Conservation (phyloP, 805 yeast species). For the Metschnikowia noctiluminum region DNA sequence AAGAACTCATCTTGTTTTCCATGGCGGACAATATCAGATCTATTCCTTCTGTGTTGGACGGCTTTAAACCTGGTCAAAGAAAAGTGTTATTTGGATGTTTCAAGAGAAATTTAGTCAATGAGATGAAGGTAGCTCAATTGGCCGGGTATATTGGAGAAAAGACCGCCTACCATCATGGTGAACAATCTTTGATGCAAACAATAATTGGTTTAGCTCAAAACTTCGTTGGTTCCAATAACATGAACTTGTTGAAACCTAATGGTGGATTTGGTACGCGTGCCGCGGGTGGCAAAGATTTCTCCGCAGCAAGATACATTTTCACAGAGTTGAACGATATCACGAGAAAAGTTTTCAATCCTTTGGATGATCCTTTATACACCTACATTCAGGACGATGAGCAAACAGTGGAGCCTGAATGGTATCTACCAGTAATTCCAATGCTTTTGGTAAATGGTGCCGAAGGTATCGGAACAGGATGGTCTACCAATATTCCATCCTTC, state of each 20-base stretch:
- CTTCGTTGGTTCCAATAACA: constrained; percentile 87
- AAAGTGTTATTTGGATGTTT: constrained; percentile 87
- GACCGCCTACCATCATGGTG: constrained; percentile 96
- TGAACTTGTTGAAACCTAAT: constrained; percentile 80
- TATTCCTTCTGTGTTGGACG: constrained; percentile 90
- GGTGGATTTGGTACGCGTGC: constrained; percentile 97
- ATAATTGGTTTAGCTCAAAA: constrained; percentile 94
- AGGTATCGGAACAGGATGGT: constrained; percentile 99
- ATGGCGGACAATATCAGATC: constrained; percentile 97
- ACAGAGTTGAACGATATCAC: constrained; percentile 81
- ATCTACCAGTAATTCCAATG: constrained; percentile 91
- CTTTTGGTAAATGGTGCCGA: constrained; percentile 93
- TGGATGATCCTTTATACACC: constrained; percentile 72
- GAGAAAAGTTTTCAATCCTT: constrained; percentile 67
- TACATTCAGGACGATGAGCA: constrained; percentile 91
- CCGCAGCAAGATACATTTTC: constrained; percentile 96
- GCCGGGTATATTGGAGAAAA: constrained; percentile 86
- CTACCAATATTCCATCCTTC: constrained; percentile 85
- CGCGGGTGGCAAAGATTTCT: constrained; percentile 95
- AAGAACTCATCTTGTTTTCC: constrained; percentile 89
- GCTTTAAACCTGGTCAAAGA: constrained; percentile 95
- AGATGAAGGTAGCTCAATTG: constrained; percentile 86
- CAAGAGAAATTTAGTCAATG: constrained; percentile 69
- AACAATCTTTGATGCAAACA: constrained; percentile 79
- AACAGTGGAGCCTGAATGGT: constrained; percentile 94